These are phyloP conservation scores for Solanum paucissectum DNA, from an alignment of 257 asterid genomes.

Conservation along the genomic window DNA sequence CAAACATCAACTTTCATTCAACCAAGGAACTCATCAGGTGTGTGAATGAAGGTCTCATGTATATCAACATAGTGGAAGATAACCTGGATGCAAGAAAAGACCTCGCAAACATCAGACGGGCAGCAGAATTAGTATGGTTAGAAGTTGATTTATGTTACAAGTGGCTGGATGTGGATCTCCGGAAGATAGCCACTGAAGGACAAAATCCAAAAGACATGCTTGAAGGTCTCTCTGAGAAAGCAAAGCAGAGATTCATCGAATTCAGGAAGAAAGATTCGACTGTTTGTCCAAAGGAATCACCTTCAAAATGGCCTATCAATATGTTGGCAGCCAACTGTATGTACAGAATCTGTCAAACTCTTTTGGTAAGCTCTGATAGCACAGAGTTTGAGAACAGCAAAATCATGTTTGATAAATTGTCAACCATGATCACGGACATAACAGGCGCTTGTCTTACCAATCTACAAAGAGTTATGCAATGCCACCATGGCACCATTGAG, in stretches of 20 bases:
- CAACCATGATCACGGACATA: conserved; percentile 40
- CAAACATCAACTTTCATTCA: conserved; percentile 8
- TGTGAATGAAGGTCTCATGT: conserved; percentile 46
- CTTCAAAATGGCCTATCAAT: conserved; percentile 55
- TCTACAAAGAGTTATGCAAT: conserved; percentile 36
- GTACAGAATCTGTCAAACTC: conserved; percentile 66
- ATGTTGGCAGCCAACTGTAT: conserved; percentile 64
- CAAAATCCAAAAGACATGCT: conserved; percentile 30
- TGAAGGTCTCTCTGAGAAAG: conserved; percentile 39
- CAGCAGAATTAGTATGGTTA: conserved; percentile 56
- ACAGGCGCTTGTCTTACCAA: conserved; percentile 67
- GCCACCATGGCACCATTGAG: conserved; percentile 44
- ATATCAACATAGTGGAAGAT: conserved; percentile 37
- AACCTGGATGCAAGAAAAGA: conserved; percentile 27
- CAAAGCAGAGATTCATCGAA: conserved; percentile 36
- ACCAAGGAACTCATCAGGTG: conserved; percentile 31
- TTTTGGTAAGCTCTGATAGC: conserved; percentile 23
- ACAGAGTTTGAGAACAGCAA: conserved; percentile 17
- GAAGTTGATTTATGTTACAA: conserved; percentile 54
- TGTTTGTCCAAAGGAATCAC: conserved; percentile 23
- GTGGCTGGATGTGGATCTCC: conserved; percentile 66
- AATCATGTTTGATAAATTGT: conserved; percentile 28
- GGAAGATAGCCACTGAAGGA: conserved; percentile 18
- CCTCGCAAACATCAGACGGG: conserved; percentile 36
- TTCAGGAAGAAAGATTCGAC: conserved; percentile 19